These are phyloP conservation scores for Phaffomyces thermotolerans DNA, from an alignment of 805 yeast species.

Conservation along the genomic window DNA sequence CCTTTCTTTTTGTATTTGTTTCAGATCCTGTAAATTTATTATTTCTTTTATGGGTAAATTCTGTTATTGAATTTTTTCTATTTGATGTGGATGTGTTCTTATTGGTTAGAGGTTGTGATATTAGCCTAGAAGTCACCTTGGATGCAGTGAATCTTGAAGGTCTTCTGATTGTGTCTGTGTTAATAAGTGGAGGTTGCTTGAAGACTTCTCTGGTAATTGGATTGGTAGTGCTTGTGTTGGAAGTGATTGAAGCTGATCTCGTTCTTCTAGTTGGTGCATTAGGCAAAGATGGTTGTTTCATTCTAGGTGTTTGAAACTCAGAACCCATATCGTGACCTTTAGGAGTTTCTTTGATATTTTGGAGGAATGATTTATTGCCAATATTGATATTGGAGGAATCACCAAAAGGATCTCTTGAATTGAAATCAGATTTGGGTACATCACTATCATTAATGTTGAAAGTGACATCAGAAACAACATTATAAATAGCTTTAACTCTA, in stretches of 20 bases:
- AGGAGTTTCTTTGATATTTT: conserved; percentile 15
- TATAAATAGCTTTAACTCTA: conserved; percentile 49
- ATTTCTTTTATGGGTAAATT: conserved; percentile 15
- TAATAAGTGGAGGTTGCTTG: conserved; percentile 17
- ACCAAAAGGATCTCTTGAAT: conserved; percentile 24
- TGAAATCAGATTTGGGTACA: conserved; percentile 3
- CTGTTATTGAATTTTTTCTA: conserved; percentile 9
- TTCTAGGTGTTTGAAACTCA: conserved; percentile 35
- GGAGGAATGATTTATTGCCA: conserved; percentile 9
- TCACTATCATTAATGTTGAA: conserved; percentile 10
- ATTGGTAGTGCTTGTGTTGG: conserved; percentile 4
- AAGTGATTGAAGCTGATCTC: conserved; percentile 16
- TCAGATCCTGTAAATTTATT: conserved; percentile 6
- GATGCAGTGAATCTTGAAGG: conserved; percentile 32
- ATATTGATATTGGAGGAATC: conserved; percentile 16
- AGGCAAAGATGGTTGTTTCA: conserved; percentile 29
- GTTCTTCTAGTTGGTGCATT: conserved; percentile 35
- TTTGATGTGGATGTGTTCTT: conserved; percentile 3
- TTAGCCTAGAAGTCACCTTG: conserved; percentile 40
- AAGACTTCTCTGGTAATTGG: conserved; percentile 8
- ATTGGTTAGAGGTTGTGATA: conserved; percentile 32
- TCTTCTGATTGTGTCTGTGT: conserved; percentile 19
- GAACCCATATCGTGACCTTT: conserved; percentile 12
- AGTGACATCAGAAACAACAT: conserved; percentile 14
- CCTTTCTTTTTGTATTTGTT: conserved; percentile 9